Conservation (phyloP, 345 rosid genomes). For the Corymbia maculata region DNA sequence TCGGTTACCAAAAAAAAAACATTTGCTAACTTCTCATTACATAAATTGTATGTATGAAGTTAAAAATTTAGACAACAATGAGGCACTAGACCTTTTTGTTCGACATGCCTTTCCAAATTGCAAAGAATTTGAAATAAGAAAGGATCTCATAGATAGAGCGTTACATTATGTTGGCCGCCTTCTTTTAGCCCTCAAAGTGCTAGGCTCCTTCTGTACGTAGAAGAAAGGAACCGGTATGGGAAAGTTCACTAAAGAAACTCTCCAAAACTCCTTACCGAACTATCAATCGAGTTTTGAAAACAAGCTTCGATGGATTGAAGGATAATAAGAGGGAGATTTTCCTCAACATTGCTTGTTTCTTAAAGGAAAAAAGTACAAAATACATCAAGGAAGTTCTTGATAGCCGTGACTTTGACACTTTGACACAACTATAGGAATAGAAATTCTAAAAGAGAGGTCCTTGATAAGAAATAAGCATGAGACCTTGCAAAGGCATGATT, state of each 20-base stretch:
- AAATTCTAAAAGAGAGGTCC: neutral
- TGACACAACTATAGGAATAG: too few relatives aligned
- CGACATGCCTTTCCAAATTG: neutral
- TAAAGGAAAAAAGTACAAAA: too few relatives aligned
- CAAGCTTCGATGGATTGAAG: too few relatives aligned
- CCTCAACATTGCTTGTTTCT: too few relatives aligned
- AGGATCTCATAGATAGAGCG: neutral
- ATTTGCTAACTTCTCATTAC: neutral
- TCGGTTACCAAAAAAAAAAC: too few relatives aligned
- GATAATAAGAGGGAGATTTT: too few relatives aligned
- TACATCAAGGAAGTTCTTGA: too few relatives aligned
- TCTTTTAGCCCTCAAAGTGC: neutral
- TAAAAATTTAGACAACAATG: too few relatives aligned
- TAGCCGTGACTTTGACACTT: too few relatives aligned
- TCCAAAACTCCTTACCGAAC: fast-evolving
- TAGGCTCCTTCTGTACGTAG: neutral
- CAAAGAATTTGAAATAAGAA: too few relatives aligned
- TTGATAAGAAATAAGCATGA: too few relatives aligned
- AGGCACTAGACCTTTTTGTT: neutral
- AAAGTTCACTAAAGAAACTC: neutral
- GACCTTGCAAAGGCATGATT: neutral
- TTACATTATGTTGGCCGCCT: fast-evolving
- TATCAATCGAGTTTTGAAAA: neutral
- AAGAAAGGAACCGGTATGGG: neutral
- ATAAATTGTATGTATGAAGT: neutral